These are phyloP conservation scores for Dendrobium officinale DNA, from an alignment of 106 monocot genomes.

Conservation along the genomic window DNA sequence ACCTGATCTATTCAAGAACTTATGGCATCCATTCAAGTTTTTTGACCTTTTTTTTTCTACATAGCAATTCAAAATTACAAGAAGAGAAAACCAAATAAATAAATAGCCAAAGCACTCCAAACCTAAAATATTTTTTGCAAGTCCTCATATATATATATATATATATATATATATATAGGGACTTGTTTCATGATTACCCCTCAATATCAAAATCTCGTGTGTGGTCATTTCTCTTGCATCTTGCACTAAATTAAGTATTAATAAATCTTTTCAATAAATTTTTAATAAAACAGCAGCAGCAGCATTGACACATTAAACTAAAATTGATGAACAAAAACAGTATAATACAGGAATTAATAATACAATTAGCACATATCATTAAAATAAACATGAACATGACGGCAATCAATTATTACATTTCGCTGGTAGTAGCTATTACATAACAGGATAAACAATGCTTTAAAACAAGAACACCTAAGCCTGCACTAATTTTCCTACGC, in stretches of 20 bases:
- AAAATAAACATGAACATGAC: not conserved
- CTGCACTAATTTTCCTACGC: not conserved
- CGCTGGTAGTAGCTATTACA: not conserved
- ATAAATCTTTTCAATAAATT: not conserved
- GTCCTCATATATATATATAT: no score
- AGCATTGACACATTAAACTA: not conserved
- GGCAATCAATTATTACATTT: not conserved
- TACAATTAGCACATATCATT: not conserved
- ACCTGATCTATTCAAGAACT: no score
- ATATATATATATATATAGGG: no score
- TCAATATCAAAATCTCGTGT: not conserved
- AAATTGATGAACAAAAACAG: not conserved
- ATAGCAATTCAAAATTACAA: no score
- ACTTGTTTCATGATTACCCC: not conserved
- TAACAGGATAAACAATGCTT: not conserved
- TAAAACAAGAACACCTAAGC: not conserved
- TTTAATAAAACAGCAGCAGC: not conserved
- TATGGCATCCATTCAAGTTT: no score
- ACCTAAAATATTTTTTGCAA: no score
- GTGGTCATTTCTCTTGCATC: not conserved
- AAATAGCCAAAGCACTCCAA: no score
- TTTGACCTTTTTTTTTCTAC: no score
- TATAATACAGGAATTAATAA: not conserved
- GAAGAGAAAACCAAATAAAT: no score
- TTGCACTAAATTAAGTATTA: not conserved